Evolutionary conservation across 306 rosid species (phyloP).

Genomic region (Pterocarpus macrocarpus): DNA sequence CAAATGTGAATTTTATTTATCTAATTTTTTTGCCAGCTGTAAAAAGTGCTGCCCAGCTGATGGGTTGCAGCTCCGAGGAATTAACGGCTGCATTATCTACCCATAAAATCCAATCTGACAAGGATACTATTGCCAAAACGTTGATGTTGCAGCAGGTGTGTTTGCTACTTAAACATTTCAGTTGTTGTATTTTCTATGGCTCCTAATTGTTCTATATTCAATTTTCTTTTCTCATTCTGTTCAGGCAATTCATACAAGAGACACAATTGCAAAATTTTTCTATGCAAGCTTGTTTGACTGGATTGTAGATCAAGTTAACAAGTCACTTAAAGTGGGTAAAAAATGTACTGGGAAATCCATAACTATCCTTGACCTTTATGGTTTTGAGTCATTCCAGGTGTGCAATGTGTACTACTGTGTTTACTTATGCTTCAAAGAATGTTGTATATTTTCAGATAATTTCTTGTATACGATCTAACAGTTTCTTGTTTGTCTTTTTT

Average conservation of each 20-base stretch:
- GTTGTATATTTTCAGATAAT: conserved; percentile 40
- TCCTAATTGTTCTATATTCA: conserved; percentile 33
- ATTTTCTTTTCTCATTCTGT: conserved; percentile 38
- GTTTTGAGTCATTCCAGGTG: conserved; percentile 93
- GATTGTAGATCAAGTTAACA: conserved; percentile 84
- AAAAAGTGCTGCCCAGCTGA: conserved; percentile 72
- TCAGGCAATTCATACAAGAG: conserved; percentile 83
- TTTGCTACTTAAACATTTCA: conserved; percentile 30
- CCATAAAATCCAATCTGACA: conserved; percentile 55
- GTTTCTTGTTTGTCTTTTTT: conserved; percentile 45
- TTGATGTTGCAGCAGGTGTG: conserved; percentile 79
- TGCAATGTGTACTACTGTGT: conserved; percentile 35
- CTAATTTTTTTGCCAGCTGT: conserved; percentile 67
- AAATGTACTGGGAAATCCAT: conserved; percentile 68
- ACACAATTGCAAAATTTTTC: conserved; percentile 80
- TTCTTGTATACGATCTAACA: not conserved
- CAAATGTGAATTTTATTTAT: conserved; percentile 32
- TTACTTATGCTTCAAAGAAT: conserved; percentile 35
- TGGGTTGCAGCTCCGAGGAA: conserved; percentile 84
- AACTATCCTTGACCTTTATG: conserved; percentile 81
- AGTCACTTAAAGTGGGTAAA: conserved; percentile 70
- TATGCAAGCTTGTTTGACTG: conserved; percentile 88
- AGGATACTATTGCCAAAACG: conserved; percentile 55
- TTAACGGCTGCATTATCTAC: conserved; percentile 66
- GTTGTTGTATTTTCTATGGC: conserved; percentile 41